Evolutionary conservation across 306 rosid species (phyloP).

Genomic region (Elaeagnus macrophylla): DNA sequence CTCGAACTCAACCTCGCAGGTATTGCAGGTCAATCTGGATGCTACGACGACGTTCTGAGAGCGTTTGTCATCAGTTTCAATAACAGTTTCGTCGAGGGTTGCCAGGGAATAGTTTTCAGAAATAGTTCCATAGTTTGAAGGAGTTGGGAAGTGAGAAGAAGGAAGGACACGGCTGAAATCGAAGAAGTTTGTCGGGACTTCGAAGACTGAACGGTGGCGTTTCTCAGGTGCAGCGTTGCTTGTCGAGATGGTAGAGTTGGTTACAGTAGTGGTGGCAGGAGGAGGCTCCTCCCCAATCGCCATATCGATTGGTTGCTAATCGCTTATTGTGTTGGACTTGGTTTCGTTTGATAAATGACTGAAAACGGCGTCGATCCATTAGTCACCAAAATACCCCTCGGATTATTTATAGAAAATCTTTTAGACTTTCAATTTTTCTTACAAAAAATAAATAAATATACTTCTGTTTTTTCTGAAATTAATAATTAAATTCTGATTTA

Average conservation of each 20-base stretch:
- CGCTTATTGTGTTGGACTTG: too few species aligned
- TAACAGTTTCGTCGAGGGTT: constrained; percentile 25
- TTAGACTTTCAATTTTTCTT: too few species aligned
- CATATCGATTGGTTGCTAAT: too few species aligned
- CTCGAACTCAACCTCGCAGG: constrained; percentile 75
- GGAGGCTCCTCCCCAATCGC: neutral
- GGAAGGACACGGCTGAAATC: constrained; percentile 47
- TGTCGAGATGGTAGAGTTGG: neutral
- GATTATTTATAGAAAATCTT: too few species aligned
- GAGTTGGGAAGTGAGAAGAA: constrained; percentile 32
- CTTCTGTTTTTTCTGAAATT: too few species aligned
- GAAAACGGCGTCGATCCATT: too few species aligned
- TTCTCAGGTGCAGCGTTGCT: constrained; percentile 28
- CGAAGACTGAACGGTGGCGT: constrained; percentile 63
- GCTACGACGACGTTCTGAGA: constrained; percentile 30
- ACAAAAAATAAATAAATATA: too few species aligned
- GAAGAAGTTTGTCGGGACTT: constrained; percentile 50
- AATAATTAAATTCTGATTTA: too few species aligned
- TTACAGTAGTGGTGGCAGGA: constrained; percentile 8
- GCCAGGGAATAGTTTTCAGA: constrained; percentile 10
- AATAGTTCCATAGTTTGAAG: constrained; percentile 24
- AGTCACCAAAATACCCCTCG: too few species aligned
- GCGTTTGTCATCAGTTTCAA: constrained; percentile 13
- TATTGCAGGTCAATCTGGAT: constrained; percentile 71
- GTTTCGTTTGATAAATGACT: too few species aligned